Conservation (phyloP, 75 land plant genomes). For the Chamaecyparis obtusa region DNA sequence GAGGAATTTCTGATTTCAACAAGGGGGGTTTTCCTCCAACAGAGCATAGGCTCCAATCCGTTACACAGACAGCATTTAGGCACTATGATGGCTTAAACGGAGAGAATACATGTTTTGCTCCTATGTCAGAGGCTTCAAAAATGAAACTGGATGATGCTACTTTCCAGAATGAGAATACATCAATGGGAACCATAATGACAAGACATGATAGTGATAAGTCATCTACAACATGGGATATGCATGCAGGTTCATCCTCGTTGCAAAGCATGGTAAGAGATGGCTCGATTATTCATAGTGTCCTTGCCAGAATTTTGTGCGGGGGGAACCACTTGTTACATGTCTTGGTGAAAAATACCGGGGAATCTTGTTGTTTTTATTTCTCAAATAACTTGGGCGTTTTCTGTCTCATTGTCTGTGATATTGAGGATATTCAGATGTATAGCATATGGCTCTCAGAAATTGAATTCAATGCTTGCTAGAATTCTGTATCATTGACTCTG, state of each 20-base stretch:
- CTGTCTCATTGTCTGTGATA: background rate
- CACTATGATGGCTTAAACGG: background rate
- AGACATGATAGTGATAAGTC: background rate
- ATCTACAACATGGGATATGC: background rate
- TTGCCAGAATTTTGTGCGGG: background rate
- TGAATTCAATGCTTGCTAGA: background rate
- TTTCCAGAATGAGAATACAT: background rate
- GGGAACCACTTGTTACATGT: background rate
- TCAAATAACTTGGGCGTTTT: background rate
- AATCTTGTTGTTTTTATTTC: background rate
- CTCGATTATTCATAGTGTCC: background rate
- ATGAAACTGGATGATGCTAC: background rate
- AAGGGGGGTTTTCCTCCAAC: background rate
- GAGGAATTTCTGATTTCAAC: background rate
- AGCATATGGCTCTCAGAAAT: background rate
- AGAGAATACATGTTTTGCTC: background rate
- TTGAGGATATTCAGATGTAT: background rate
- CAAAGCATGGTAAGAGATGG: constrained; percentile 1
- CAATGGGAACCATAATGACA: background rate
- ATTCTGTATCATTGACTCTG: background rate
- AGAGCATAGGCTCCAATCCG: background rate
- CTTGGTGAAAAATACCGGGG: background rate
- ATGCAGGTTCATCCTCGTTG: background rate
- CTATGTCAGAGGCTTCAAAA: background rate
- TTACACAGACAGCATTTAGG: background rate